Conservation (phyloP, 2,329 filamentous ascomycete genomes). For the Colletotrichum zoysiae region DNA sequence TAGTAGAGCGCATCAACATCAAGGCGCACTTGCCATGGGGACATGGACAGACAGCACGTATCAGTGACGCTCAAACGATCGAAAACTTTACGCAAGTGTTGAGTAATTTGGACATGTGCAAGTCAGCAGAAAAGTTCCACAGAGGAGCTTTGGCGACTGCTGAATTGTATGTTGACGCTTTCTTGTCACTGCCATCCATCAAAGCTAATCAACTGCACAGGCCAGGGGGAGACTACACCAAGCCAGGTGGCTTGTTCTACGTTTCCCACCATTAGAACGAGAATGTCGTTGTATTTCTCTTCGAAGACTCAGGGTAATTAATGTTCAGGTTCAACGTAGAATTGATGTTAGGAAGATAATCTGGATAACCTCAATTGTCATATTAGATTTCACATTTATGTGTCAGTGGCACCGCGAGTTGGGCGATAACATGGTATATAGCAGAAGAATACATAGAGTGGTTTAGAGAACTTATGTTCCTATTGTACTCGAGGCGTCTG, state of each 20-base stretch:
- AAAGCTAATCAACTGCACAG: neutral
- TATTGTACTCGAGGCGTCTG: too few relatives aligned
- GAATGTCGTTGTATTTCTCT: conserved; percentile 31
- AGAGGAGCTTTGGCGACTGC: conserved; percentile 10
- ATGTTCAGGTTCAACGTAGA: neutral
- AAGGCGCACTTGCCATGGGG: conserved; percentile 32
- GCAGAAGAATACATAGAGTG: too few relatives aligned
- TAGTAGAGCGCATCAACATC: conserved; percentile 36
- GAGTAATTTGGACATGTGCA: conserved; percentile 13
- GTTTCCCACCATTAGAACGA: conserved; percentile 26
- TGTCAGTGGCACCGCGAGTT: too few relatives aligned
- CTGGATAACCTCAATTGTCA: too few relatives aligned
- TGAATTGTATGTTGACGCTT: conserved; percentile 18
- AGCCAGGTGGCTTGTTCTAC: conserved; percentile 22
- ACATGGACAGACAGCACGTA: conserved; percentile 23
- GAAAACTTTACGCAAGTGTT: conserved; percentile 26
- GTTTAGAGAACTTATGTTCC: too few relatives aligned
- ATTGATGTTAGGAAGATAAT: too few relatives aligned
- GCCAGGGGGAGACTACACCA: conserved; percentile 25
- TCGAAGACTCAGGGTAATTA: conserved; percentile 12
- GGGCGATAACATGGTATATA: too few relatives aligned
- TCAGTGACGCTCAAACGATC: conserved; percentile 25
- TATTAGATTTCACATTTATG: too few relatives aligned
- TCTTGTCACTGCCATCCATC: too few relatives aligned
- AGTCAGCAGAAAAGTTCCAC: conserved; percentile 21